These are phyloP conservation scores for Trichaptum fuscoviolaceum DNA, from an alignment of 768 basidiomycete species.

Conservation along the genomic window DNA sequence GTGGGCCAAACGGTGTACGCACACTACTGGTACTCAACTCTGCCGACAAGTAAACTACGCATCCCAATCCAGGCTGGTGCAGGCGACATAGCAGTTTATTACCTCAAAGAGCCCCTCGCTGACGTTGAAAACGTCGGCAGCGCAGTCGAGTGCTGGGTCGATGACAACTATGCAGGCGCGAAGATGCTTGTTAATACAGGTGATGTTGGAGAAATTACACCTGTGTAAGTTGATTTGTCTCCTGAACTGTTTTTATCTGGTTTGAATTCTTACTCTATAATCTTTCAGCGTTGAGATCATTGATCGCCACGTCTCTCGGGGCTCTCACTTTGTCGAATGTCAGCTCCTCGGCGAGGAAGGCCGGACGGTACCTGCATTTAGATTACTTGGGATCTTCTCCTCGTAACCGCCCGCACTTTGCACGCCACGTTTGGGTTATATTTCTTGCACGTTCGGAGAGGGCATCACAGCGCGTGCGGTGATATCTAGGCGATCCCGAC, in stretches of 20 bases:
- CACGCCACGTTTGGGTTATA: not conserved
- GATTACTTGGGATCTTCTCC: slow-evolving; percentile 86
- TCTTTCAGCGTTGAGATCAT: slow-evolving; percentile 49
- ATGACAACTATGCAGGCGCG: slow-evolving; percentile 84
- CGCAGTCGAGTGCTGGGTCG: slow-evolving; percentile 91
- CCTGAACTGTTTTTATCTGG: slow-evolving; percentile 9
- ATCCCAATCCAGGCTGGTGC: slow-evolving; percentile 81
- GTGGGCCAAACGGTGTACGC: slow-evolving; percentile 30
- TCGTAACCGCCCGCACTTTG: slow-evolving; percentile 37
- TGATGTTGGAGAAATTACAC: slow-evolving; percentile 52
- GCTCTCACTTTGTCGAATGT: slow-evolving; percentile 94
- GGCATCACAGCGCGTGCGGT: not conserved
- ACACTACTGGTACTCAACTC: slow-evolving; percentile 92
- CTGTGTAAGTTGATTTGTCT: slow-evolving; percentile 48
- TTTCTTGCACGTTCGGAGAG: not conserved
- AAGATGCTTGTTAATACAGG: slow-evolving; percentile 74
- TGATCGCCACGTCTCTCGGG: slow-evolving; percentile 77
- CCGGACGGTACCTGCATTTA: slow-evolving; percentile 72
- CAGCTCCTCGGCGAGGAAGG: slow-evolving; percentile 85
- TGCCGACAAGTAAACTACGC: slow-evolving; percentile 76
- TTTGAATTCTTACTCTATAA: slow-evolving; percentile 8
- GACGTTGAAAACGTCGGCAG: slow-evolving; percentile 49
- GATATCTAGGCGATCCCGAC: not conserved
- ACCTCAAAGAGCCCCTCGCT: slow-evolving; percentile 62
- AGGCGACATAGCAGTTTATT: slow-evolving; percentile 93